Evolutionary conservation across 345 rosid species (phyloP).

Genomic region (Hibiscus mutabilis): DNA sequence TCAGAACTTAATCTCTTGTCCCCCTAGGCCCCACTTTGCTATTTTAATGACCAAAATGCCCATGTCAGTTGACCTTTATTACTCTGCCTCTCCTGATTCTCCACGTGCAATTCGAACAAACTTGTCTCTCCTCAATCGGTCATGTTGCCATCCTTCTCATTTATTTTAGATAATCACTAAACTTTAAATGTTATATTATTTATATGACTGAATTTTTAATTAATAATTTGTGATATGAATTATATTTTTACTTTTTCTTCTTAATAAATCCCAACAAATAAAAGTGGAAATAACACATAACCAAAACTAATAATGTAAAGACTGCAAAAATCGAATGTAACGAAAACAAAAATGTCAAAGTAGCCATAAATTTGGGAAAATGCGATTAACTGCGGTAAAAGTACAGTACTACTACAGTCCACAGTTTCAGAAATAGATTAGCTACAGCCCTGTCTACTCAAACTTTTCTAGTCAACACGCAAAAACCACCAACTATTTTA

Average conservation of each 20-base stretch:
- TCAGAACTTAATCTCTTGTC: neutral
- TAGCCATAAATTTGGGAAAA: slow-evolving; percentile 1
- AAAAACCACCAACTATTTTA: neutral
- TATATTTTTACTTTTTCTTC: no score
- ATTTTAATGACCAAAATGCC: slow-evolving; percentile 12
- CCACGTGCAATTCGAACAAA: neutral
- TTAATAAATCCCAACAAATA: neutral
- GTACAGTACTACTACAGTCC: no score
- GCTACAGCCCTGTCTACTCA: neutral
- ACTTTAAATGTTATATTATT: no score
- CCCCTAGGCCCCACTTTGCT: neutral
- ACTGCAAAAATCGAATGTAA: neutral
- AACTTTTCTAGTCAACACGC: neutral
- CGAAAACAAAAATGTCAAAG: neutral
- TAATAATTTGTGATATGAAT: neutral
- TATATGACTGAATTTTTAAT: no score
- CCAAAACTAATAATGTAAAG: neutral
- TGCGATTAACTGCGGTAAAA: neutral
- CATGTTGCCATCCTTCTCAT: no score
- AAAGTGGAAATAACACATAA: neutral
- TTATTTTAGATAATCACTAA: no score
- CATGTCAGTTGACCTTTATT: slow-evolving; percentile 10
- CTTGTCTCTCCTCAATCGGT: no score
- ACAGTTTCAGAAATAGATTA: neutral
- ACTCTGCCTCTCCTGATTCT: neutral